Percentiles rank a stretch among this genome's conserved stretches.
phyloP scores from a whole-genome alignment of 805 yeast genomes.

The Candida vaughaniae region DNA sequence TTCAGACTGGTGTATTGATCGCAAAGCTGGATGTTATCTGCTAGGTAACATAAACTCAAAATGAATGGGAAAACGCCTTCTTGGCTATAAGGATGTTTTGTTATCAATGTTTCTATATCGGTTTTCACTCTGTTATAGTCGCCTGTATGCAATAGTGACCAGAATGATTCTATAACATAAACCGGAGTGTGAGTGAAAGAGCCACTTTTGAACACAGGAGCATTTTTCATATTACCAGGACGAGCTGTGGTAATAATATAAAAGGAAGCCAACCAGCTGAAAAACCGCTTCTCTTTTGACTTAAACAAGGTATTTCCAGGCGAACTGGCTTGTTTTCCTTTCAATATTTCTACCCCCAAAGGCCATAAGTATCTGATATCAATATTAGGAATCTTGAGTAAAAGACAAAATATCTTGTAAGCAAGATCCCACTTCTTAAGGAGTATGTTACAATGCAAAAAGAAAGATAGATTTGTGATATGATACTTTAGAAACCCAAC shows the following conservation, averaged over 20 bases:
- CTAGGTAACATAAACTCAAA: conserved; percentile 27
- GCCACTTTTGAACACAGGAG: conserved; percentile 42
- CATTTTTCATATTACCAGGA: conserved; percentile 15
- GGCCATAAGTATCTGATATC: conserved; percentile 66
- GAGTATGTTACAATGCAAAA: conserved; percentile 50
- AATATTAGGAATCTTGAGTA: conserved; percentile 47
- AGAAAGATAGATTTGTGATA: conserved; percentile 33
- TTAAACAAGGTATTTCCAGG: background rate
- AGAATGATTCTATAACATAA: conserved; percentile 39
- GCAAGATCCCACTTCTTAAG: conserved; percentile 55
- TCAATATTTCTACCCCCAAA: conserved; percentile 57
- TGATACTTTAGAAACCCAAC: conserved; percentile 20
- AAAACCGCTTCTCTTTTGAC: conserved; percentile 25
- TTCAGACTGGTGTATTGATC: conserved; percentile 9
- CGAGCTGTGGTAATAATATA: conserved; percentile 15
- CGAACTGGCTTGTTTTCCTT: conserved; percentile 9
- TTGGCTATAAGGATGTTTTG: conserved; percentile 41
- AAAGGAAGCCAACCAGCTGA: conserved; percentile 36
- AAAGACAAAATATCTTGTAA: conserved; percentile 48
- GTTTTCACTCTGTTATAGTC: conserved; percentile 34
- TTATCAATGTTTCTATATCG: conserved; percentile 32
- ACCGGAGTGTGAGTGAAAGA: conserved; percentile 40
- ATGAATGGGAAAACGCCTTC: conserved; percentile 44
- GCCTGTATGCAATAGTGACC: conserved; percentile 40
- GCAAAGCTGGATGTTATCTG: conserved; percentile 21